Conservation (phyloP, 2,329 filamentous ascomycete species). For the Aureobasidium sp. region DNA sequence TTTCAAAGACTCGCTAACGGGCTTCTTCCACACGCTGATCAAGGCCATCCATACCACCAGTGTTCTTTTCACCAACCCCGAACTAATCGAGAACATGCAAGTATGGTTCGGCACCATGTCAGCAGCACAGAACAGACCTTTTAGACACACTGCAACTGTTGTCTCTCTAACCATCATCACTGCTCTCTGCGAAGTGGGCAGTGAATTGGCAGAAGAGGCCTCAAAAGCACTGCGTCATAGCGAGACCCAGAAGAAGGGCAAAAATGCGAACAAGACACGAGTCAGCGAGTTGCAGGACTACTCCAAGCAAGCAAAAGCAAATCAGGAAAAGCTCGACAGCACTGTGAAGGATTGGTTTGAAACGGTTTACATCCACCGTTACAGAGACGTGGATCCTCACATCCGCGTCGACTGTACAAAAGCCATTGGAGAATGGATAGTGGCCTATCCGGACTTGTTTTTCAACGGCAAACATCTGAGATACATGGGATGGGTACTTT, state of each 20-base stretch:
- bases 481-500: conserved; percentile 93
- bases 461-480: conserved; percentile 84
- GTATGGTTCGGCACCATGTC: conserved; percentile 89
- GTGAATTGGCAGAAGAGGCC: conserved; percentile 60
- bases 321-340: conserved; percentile 59
- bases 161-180: conserved; percentile 72
- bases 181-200: conserved; percentile 64
- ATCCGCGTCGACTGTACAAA: conserved; percentile 84
- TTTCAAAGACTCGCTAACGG: conserved; percentile 68
- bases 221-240: conserved; percentile 71
- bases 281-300: conserved; percentile 64
- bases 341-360: conserved; percentile 82
- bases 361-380: conserved; percentile 88
- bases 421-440: conserved; percentile 82
- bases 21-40: conserved; percentile 72
- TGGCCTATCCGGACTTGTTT: conserved; percentile 73
- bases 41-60: conserved; percentile 73
- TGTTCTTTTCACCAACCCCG: conserved; percentile 64
- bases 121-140: conserved; percentile 75
- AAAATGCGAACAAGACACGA: conserved; percentile 67
- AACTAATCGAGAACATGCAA: conserved; percentile 79
- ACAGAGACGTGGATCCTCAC: conserved; percentile 83
- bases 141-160: conserved; percentile 87
- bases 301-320: conserved; percentile 60
- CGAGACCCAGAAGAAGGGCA: conserved; percentile 66